Evolutionary conservation across 768 basidiomycete species (phyloP).

Genomic region (Mycena vitilis): DNA sequence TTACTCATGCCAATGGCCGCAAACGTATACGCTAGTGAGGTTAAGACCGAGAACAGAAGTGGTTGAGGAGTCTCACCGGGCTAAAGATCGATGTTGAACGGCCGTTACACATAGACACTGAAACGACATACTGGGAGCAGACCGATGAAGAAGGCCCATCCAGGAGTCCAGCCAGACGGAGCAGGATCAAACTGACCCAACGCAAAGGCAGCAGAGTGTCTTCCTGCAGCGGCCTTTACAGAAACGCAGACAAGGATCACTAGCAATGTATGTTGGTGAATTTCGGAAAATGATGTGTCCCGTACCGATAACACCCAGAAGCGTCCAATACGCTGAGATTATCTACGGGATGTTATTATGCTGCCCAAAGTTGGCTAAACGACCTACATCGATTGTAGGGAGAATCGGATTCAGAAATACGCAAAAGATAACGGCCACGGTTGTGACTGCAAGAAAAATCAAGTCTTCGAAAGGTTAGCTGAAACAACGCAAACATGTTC

Average conservation of each 20-base stretch:
- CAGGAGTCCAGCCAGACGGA: conserved; percentile 74
- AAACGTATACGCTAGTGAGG: conserved; percentile 60
- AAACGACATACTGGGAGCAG: conserved; percentile 59
- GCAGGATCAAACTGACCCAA: conserved; percentile 70
- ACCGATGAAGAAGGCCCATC: conserved; percentile 78
- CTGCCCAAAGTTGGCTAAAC: neutral
- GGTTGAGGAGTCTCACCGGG: conserved; percentile 42
- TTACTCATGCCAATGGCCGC: conserved; percentile 73
- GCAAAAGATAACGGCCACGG: conserved; percentile 61
- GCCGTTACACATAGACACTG: conserved; percentile 6
- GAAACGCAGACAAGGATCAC: conserved; percentile 69
- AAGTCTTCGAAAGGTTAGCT: conserved; percentile 50
- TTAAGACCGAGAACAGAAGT: neutral
- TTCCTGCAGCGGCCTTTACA: conserved; percentile 65
- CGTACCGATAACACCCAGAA: conserved; percentile 63
- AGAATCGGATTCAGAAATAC: conserved; percentile 67
- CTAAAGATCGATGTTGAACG: conserved; percentile 32
- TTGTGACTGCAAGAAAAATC: conserved; percentile 66
- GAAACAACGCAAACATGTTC: neutral
- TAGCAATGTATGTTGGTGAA: conserved; percentile 31
- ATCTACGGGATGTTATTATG: conserved; percentile 49
- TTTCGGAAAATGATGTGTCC: neutral
- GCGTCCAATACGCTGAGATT: conserved; percentile 72
- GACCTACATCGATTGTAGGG: conserved; percentile 59
- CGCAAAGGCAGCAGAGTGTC: conserved; percentile 65